Base-by-base conservation (phyloP, 768 basidiomycete genomes). In the Hortiboletus flavorubellus region DNA sequence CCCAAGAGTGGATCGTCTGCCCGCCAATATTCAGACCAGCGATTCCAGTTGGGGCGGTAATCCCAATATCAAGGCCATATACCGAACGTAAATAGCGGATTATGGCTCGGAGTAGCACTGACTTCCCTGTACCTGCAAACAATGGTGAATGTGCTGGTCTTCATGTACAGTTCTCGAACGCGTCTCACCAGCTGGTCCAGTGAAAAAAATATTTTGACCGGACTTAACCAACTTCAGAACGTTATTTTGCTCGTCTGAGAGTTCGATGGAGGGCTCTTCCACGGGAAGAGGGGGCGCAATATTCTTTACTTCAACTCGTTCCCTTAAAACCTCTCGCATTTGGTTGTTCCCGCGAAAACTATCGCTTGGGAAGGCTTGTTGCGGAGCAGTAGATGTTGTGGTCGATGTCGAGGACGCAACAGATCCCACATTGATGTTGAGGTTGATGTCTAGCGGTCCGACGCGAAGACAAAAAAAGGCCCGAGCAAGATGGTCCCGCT, bases 11-110 rank as follows among this genome's bases (percentile, higher is more conserved):
- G 4, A 90, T 68, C 0, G 88, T 89, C 5, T 72, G 73, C 5
- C 88, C 88, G 2, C 84, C 83, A 46, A 91, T 87, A 59, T 88
- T 89, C 50, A 85, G 69, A 5, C 82, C 85, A 8, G 89, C 87
- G 45, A 84, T 78, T 7, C 83, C 83, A 11, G 83, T 84, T 2
- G 83, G 79, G 8, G 87, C 87, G 0, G 87, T 89, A 40, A 90
- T 72, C 4, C 81, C 86, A 23, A 89, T 68, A 29, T 58, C 46
- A 23, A 26, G 26, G 55, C 14, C 68, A 21, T 50, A 33, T 8
- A 64, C 73, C 58, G 57, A 75, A 59, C 64, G 75, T 35, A 77
- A 69, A 31, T 69, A 54, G 0, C 56, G 34, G 52, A 89, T 86
- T 41, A 89, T 86, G 41, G 76, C 78, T n/a, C 82, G 72, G 5